Evolutionary conservation across 345 rosid genomes (phyloP), one percentile per base, ranked within the genome.

Genomic region (Eucalyptus pumila): DNA sequence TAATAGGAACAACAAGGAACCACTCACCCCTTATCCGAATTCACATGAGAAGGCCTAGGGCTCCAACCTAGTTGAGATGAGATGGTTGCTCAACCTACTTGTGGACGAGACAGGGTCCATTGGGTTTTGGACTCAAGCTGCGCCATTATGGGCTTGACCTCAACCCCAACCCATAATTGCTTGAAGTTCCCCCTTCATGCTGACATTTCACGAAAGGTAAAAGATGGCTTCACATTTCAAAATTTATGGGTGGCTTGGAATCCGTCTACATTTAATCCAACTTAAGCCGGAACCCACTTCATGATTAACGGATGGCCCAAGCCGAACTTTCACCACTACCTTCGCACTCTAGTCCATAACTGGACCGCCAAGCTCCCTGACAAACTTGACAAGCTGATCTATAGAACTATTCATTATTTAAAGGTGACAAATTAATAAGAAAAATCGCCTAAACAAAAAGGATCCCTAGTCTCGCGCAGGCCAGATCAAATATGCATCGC

Each of bases 391-490:
- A n/a, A n/a, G 76, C 19, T 7, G 76, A 65, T n/a, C 19, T 32
- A 65, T 65, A 14, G 19, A 67, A 3, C 3, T 11, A 17, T 14
- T 5, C 11, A n/a, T 32, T 32, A 67, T 67, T n/a, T 9, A 67
- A 67, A 67, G 23, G 76, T 8, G 5, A 67, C 21, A 67, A 67
- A 7, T 67, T 67, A 32, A 67, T 8, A 16, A n/a, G 40, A 67
- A 67, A 15, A n/a, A 32, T 67, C 3, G 11, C 40, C 40, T 30
- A 13, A 4, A 67, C 30, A 67, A 15, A 67, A 67, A 15, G 10
- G 3, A 67, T 67, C 76, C 6, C 37, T 5, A 9, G 11, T 16
- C 21, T 7, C 2, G 3, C 9, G 4, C 2, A 0, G 11, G 17
- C 9, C 21, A 8, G 0, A 67, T 67, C 40, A 67, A 2, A 5